Conservation (phyloP, 1,139 yeast species). For the Saccharomyces hybrid region DNA sequence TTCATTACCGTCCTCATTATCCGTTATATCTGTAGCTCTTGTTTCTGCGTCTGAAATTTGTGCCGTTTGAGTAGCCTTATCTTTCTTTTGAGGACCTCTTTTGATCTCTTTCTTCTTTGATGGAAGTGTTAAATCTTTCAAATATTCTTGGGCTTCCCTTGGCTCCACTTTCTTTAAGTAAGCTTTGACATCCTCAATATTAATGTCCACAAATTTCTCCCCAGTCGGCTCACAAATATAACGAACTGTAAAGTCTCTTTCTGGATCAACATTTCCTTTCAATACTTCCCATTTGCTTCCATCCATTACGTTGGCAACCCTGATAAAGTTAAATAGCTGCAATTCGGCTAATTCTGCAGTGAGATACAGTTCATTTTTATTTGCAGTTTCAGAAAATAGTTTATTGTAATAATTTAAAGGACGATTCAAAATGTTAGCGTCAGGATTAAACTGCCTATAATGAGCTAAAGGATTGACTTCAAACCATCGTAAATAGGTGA, state of each 20-base stretch:
- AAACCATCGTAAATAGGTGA: slow-evolving; percentile 24
- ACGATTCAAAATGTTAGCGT: not conserved
- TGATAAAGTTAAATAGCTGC: slow-evolving; percentile 8
- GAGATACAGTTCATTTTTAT: slow-evolving; percentile 13
- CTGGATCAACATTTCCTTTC: not conserved
- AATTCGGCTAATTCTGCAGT: slow-evolving; percentile 13
- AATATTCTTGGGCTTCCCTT: slow-evolving; percentile 15
- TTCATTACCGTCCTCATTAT: slow-evolving; percentile 6
- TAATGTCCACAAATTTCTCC: slow-evolving; percentile 14
- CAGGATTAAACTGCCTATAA: slow-evolving; percentile 12
- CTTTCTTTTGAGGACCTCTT: not conserved
- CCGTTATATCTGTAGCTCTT: not conserved
- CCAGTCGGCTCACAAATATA: slow-evolving; percentile 20
- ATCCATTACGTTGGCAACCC: slow-evolving; percentile 7
- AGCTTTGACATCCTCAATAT: slow-evolving; percentile 14
- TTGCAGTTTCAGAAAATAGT: slow-evolving; percentile 8
- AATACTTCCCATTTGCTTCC: slow-evolving; percentile 6
- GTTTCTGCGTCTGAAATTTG: not conserved
- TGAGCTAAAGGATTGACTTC: slow-evolving; percentile 19
- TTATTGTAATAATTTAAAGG: not conserved
- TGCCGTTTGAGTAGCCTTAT: not conserved
- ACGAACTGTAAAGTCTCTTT: slow-evolving; percentile 12
- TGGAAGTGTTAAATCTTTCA: slow-evolving; percentile 11
- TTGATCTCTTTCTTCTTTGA: not conserved
- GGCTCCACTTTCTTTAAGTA: slow-evolving; percentile 11